A percentile compares a stretch with the other conserved stretches of the same genome.
phyloP scores from a whole-genome alignment of 202 grass and related monocot genomes.

The Elaeis oleifera region DNA sequence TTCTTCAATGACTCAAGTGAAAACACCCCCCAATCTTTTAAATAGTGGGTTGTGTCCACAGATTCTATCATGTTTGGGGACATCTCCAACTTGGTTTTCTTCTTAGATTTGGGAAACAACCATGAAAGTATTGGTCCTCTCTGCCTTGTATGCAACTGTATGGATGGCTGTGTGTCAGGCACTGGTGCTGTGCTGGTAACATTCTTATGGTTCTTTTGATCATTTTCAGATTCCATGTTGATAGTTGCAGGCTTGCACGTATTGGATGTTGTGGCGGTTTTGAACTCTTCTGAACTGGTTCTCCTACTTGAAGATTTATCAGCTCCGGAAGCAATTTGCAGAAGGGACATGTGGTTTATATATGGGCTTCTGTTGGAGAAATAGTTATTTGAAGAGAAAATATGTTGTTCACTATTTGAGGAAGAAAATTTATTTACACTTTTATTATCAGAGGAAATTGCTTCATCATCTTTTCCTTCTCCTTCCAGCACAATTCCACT shows the following conservation, averaged over 20 bases:
- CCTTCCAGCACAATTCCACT: neutral
- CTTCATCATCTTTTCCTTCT: slow-evolving; percentile 6
- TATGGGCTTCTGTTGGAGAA: slow-evolving; percentile 38
- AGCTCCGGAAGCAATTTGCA: slow-evolving; percentile 33
- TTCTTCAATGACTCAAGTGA: slow-evolving; percentile 90
- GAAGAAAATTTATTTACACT: slow-evolving; percentile 65
- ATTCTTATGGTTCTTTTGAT: slow-evolving; percentile 36
- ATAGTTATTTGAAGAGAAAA: slow-evolving; percentile 57
- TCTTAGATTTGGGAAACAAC: slow-evolving; percentile 75
- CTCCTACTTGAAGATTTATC: slow-evolving; percentile 42
- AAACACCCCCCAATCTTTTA: slow-evolving; percentile 75
- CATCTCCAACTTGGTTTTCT: slow-evolving; percentile 50
- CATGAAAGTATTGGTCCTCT: slow-evolving; percentile 67
- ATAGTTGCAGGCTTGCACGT: slow-evolving; percentile 76
- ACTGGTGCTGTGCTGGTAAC: slow-evolving; percentile 8
- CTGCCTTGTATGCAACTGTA: slow-evolving; percentile 30
- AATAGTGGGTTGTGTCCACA: slow-evolving; percentile 65
- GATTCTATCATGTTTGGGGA: slow-evolving; percentile 53
- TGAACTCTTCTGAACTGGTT: slow-evolving; percentile 47
- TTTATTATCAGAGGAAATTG: slow-evolving; percentile 37
- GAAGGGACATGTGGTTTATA: slow-evolving; percentile 34
- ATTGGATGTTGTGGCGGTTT: slow-evolving; percentile 58
- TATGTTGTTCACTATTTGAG: slow-evolving; percentile 58
- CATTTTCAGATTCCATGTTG: slow-evolving; percentile 42
- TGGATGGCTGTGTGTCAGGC: slow-evolving; percentile 32